These are phyloP conservation scores for Ustilago hordei DNA, from an alignment of 1,284 basidiomycete species.

Conservation along the genomic window DNA sequence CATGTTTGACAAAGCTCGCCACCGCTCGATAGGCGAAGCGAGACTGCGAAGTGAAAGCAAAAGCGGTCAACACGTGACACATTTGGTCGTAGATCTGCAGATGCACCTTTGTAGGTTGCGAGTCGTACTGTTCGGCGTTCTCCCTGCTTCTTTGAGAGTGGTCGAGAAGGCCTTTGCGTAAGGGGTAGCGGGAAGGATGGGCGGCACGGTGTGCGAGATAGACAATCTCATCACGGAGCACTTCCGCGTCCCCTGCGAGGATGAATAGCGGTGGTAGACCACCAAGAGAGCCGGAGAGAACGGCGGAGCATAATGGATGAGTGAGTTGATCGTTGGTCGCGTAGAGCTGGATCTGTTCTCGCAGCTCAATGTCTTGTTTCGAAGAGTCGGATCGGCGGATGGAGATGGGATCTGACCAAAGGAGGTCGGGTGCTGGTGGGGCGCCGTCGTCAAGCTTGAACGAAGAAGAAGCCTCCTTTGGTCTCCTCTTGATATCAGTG, in stretches of 20 bases:
- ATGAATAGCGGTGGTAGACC: slow-evolving; percentile 89
- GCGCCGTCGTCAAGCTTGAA: slow-evolving; percentile 11
- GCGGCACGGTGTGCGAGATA: slow-evolving; percentile 89
- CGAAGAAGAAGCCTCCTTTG: background rate
- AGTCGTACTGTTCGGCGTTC: slow-evolving; percentile 68
- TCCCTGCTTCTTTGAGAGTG: slow-evolving; percentile 70
- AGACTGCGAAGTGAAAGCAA: slow-evolving; percentile 70
- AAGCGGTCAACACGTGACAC: slow-evolving; percentile 72
- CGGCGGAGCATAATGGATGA: slow-evolving; percentile 89
- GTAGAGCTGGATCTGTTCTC: slow-evolving; percentile 85
- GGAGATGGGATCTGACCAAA: slow-evolving; percentile 54
- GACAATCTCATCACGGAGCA: slow-evolving; percentile 87
- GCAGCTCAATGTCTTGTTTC: slow-evolving; percentile 46
- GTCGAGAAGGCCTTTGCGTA: slow-evolving; percentile 75
- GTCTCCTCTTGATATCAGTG: background rate
- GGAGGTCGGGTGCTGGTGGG: slow-evolving; percentile 45
- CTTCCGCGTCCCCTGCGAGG: slow-evolving; percentile 87
- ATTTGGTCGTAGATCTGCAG: slow-evolving; percentile 76
- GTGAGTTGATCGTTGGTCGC: slow-evolving; percentile 83
- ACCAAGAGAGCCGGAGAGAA: slow-evolving; percentile 80
- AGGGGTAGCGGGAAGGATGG: slow-evolving; percentile 80
- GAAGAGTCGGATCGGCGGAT: slow-evolving; percentile 31
- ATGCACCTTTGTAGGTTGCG: slow-evolving; percentile 85
- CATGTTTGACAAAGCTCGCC: slow-evolving; percentile 69
- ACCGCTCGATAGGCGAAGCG: slow-evolving; percentile 70